Evolutionary conservation across 2,329 filamentous ascomycete genomes (phyloP).

Genomic region (Neonectria magnoliae): DNA sequence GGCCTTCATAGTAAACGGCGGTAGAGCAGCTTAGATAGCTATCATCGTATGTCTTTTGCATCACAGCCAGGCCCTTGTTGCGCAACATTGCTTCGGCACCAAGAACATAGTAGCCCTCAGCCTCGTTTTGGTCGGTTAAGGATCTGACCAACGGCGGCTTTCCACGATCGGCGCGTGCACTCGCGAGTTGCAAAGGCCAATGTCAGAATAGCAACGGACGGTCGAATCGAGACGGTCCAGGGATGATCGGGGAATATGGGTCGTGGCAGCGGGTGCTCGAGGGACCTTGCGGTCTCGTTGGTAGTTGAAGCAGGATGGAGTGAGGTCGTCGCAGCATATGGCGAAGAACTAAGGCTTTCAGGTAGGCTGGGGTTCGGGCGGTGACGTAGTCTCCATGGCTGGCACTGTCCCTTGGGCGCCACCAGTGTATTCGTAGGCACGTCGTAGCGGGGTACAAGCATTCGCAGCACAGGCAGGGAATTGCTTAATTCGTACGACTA

Average conservation of each 20-base stretch:
- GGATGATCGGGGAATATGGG: background rate
- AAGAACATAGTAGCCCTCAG: slow-evolving; percentile 44
- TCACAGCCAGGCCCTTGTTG: slow-evolving; percentile 69
- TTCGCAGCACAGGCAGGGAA: background rate
- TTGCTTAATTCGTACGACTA: background rate
- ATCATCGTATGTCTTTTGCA: slow-evolving; percentile 98
- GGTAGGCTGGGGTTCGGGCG: slow-evolving; percentile 29
- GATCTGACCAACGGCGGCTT: slow-evolving; percentile 7
- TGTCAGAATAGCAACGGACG: background rate
- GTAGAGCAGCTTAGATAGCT: slow-evolving; percentile 95
- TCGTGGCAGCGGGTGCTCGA: slow-evolving; percentile 10
- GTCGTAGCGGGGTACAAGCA: slow-evolving; percentile 13
- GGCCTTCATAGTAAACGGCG: slow-evolving; percentile 93
- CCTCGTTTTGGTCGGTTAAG: slow-evolving; percentile 25
- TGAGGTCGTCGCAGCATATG: slow-evolving; percentile 23
- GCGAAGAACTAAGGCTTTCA: slow-evolving; percentile 27
- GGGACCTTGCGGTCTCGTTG: slow-evolving; percentile 15
- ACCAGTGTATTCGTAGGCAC: background rate
- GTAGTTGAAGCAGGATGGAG: slow-evolving; percentile 34
- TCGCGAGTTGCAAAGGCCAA: slow-evolving; percentile 11
- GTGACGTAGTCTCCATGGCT: slow-evolving; percentile 41
- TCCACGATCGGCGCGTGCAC: slow-evolving; percentile 14
- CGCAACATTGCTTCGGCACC: slow-evolving; percentile 59
- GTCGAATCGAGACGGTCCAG: background rate
- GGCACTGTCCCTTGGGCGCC: too few species aligned